phyloP scores from a whole-genome alignment of 2,329 filamentous ascomycete genomes.

The Fusarium camptoceras region DNA sequence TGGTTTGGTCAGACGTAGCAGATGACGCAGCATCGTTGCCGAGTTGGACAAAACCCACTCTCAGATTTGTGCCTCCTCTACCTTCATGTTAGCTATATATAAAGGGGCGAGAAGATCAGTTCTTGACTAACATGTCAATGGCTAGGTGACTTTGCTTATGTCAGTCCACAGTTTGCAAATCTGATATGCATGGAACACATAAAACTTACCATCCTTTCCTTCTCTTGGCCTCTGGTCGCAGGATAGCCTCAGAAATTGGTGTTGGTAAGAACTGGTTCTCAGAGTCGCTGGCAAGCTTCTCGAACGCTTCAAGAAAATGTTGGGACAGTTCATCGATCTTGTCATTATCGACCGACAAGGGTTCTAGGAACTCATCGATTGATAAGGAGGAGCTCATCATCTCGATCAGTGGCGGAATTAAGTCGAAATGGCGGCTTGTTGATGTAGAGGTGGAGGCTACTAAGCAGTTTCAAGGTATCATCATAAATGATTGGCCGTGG shows the following conservation, averaged over 20 bases:
- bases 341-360: constrained; percentile 61
- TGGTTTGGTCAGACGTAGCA: constrained; percentile 4
- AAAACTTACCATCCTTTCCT: constrained; percentile 63
- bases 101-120: neutral
- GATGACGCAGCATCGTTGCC: constrained; percentile 52
- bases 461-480: constrained; percentile 24
- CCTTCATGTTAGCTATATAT: constrained; percentile 52
- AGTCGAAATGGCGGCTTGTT: neutral
- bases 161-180: constrained; percentile 16
- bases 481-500: constrained; percentile 6
- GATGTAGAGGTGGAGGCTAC: neutral
- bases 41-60: constrained; percentile 75
- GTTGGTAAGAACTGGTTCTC: constrained; percentile 69
- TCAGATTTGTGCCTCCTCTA: constrained; percentile 76
- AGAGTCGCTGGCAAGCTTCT: constrained; percentile 63
- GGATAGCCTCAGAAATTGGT: constrained; percentile 69
- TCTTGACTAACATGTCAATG: constrained; percentile 71
- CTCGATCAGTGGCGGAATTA: neutral
- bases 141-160: constrained; percentile 63
- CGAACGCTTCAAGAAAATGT: constrained; percentile 61
- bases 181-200: neutral
- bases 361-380: constrained; percentile 61
- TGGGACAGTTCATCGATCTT: constrained; percentile 61
- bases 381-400: constrained; percentile 36
- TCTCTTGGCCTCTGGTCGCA: constrained; percentile 59